Evolutionary conservation across 2,329 filamentous ascomycete species (phyloP).

Genomic region (Talaromyces rugulosus): DNA sequence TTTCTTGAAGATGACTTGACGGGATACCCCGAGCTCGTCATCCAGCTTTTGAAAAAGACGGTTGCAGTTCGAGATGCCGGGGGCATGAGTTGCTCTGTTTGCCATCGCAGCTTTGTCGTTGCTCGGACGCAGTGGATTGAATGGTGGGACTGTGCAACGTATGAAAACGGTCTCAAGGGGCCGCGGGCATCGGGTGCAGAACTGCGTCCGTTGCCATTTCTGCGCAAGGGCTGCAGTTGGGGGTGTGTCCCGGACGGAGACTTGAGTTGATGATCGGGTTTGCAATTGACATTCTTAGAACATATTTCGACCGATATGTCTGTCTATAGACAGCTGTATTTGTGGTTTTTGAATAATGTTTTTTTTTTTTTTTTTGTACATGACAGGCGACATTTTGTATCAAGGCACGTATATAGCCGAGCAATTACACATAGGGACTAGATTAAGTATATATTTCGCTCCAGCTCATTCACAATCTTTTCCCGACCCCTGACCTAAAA

Average conservation of each 20-base stretch:
- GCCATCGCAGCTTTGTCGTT: conserved; percentile 36
- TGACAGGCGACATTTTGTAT: not conserved
- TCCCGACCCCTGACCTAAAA: too few species aligned
- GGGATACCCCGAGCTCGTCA: conserved; percentile 30
- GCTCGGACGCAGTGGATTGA: conserved; percentile 42
- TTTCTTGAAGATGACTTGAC: conserved; percentile 32
- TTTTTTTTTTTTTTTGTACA: not conserved
- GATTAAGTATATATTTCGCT: not conserved
- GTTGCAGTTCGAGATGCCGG: conserved; percentile 33
- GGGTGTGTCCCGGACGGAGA: conserved; percentile 26
- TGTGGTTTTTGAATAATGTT: not conserved
- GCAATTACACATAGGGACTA: not conserved
- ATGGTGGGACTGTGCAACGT: conserved; percentile 40
- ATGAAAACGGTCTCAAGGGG: conserved; percentile 35
- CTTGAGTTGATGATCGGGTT: not conserved
- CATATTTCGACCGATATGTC: not conserved
- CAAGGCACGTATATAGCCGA: not conserved
- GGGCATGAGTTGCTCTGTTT: conserved; percentile 37
- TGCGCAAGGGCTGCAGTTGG: conserved; percentile 38
- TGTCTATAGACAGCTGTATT: not conserved
- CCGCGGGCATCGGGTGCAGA: conserved; percentile 26
- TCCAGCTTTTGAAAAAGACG: conserved; percentile 32
- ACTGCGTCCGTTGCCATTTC: conserved; percentile 37
- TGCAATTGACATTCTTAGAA: not conserved
- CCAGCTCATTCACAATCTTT: too few species aligned